Evolutionary conservation across 352 stramenopile species (phyloP).

Genomic region (Pythium coloratum): DNA sequence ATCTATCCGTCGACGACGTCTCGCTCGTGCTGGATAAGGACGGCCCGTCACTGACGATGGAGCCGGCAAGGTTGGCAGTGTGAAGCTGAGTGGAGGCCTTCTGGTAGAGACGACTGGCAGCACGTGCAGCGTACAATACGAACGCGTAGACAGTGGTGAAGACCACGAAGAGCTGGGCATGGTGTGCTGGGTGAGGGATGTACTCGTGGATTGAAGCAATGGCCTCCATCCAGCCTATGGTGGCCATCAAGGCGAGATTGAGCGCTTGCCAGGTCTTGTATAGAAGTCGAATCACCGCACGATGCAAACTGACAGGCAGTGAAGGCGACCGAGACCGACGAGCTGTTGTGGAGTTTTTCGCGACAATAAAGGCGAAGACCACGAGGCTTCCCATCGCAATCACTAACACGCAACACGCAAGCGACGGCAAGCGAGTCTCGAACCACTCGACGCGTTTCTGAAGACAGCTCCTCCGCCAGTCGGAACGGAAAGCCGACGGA

Average conservation of each 20-base stretch:
- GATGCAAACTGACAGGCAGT: neutral
- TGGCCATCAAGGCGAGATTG: neutral
- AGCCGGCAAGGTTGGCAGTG: neutral
- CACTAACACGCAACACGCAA: neutral
- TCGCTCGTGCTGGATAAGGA: neutral
- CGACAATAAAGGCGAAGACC: neutral
- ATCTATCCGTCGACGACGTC: neutral
- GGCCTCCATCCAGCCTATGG: neutral
- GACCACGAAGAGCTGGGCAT: neutral
- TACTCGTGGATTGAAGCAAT: neutral
- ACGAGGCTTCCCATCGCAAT: neutral
- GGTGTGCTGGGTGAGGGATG: neutral
- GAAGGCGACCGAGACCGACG: neutral
- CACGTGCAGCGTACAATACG: neutral
- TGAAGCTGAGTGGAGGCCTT: neutral
- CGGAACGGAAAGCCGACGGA: neutral
- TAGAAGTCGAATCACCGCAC: neutral
- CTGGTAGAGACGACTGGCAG: neutral
- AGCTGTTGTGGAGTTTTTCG: neutral
- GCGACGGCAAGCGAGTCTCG: neutral
- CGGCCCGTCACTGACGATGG: neutral
- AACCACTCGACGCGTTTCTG: neutral
- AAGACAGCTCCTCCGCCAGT: neutral
- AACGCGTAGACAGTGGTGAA: neutral
- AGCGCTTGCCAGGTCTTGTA: neutral